Base-by-base conservation (phyloP, 257 asterid species). In the Marsdenia floribunda region DNA sequence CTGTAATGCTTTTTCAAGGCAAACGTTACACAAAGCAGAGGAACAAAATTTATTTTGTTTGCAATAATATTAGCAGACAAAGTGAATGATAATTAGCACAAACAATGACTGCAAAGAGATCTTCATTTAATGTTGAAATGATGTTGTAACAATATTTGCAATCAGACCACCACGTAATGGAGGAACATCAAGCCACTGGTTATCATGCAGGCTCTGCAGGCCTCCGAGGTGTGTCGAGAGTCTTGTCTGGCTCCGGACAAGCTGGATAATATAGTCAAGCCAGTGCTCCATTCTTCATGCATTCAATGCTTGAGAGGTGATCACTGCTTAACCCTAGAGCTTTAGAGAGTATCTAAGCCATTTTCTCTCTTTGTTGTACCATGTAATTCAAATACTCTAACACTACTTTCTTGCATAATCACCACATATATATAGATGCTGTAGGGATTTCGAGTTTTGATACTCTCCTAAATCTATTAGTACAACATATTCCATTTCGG, bases 171-270 rank as follows among this genome's bases (percentile, higher is more conserved):
- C 88, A 24, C 33, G 79, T 3, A 64, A 54, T 0, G 84, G 84
- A 54, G 88, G 84, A 3, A 84, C 79, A 7, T 84, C 80, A 3
- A 77, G 72, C 88, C 88, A 84, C 2, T 79, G 79, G 6, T 63
- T 19, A 66, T 74, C 60, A 61, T 84, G 86, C 5, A 74, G 78
- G 37, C 81, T 61, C 14, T 84, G 88, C 65, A 84, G 84, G 10
- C 88, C 86, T 13, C 88, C 86, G 14, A 74, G 59, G 15, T 1
- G 84, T 73, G 73, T 86, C 88, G 3, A 81, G 47, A 9, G 88
- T 84, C 59, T 79, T 82, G 21, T 79, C 58, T 0, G 88, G 86
- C 65, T 81, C 79, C 3, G 86, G 88, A 55, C 86, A 79, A 0
- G 1, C 29, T 2, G 84, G 88, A 24, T 84, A 81, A n/a, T 84